Percentiles rank a stretch among this genome's conserved stretches.
Conservation (phyloP, 2,329 filamentous ascomycete genomes). For the Pyricularia pennisetigena region DNA sequence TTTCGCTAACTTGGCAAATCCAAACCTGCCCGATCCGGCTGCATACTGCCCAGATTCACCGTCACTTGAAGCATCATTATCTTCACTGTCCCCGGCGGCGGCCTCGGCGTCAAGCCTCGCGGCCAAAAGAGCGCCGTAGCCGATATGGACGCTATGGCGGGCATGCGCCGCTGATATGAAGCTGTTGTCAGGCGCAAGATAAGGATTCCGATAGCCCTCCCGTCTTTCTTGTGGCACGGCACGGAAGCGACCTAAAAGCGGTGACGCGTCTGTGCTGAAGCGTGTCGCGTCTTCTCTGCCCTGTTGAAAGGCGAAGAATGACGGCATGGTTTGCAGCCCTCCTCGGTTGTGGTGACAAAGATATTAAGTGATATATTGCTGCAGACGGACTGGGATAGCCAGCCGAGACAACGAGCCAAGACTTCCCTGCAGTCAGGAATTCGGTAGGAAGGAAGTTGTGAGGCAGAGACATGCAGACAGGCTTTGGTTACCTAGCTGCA, state of each 20-base stretch:
- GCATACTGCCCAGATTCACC: constrained; percentile 19
- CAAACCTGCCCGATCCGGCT: constrained; percentile 5
- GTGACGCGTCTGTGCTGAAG: constrained; percentile 41
- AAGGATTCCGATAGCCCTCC: constrained; percentile 6
- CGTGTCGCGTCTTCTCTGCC: constrained; percentile 46
- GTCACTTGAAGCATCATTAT: constrained; percentile 21
- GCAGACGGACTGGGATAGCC: not conserved
- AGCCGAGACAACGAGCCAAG: not conserved
- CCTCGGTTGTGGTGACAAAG: not conserved
- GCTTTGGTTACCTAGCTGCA: not conserved
- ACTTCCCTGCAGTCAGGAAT: not conserved
- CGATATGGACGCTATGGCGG: constrained; percentile 45
- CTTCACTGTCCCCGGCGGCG: constrained; percentile 19
- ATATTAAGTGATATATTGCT: not conserved
- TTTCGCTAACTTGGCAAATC: constrained; percentile 11
- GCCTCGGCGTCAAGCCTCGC: constrained; percentile 24
- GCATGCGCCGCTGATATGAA: constrained; percentile 14
- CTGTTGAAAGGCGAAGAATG: constrained; percentile 59
- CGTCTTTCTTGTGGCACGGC: constrained; percentile 38
- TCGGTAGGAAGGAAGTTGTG: not conserved
- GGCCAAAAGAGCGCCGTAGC: constrained; percentile 43
- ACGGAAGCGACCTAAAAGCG: constrained; percentile 55
- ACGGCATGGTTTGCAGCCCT: constrained; percentile 35
- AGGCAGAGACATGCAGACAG: not conserved
- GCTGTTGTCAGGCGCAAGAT: not conserved